Conservation (phyloP, 257 asterid species). For the Plectranthus barbatus region DNA sequence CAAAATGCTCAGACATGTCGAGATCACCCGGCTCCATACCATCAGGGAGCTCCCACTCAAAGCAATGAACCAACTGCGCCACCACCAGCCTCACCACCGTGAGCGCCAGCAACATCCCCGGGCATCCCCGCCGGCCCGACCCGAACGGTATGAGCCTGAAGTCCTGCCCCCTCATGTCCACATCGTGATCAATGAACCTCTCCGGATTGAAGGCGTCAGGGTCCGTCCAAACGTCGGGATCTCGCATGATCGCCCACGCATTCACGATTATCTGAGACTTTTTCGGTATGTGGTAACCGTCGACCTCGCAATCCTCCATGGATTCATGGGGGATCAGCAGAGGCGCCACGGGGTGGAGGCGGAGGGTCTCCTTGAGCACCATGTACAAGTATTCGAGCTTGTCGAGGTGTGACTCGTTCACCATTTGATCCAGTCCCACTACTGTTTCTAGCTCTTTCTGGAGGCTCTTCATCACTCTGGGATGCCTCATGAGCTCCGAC, state of each 20-base stretch:
- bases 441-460: no score
- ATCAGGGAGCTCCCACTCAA: not conserved
- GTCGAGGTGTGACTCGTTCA: no score
- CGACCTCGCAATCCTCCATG: not conserved
- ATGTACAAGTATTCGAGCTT: not conserved
- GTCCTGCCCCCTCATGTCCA: not conserved
- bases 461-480: not conserved
- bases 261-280: not conserved
- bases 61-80: slow-evolving; percentile 27
- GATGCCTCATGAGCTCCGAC: no score
- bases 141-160: slow-evolving; percentile 24
- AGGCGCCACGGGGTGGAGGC: no score
- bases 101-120: slow-evolving; percentile 26
- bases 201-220: not conserved
- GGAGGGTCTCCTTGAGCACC: not conserved
- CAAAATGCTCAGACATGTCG: no score
- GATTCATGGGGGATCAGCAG: not conserved
- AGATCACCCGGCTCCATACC: not conserved
- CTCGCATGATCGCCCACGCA: not conserved
- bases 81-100: slow-evolving; percentile 20
- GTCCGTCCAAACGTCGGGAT: not conserved
- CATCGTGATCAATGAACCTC: not conserved
- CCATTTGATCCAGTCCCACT: no score
- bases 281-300: no score
- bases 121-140: slow-evolving; percentile 37